phyloP scores from a whole-genome alignment of 768 basidiomycete species.

The Trametes cubensis region DNA sequence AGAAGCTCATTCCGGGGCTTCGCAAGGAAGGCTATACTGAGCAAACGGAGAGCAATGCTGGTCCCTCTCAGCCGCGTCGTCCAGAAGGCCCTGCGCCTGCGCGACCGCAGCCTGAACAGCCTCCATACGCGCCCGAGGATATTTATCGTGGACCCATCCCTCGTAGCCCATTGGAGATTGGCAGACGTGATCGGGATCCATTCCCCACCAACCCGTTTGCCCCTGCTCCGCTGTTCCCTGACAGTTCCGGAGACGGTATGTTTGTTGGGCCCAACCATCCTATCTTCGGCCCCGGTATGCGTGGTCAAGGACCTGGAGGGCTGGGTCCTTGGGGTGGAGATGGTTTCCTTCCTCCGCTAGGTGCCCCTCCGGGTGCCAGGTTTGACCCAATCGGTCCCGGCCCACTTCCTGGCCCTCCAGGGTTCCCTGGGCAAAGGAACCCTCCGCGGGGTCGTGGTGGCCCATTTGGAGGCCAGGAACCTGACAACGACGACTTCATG shows the following conservation, averaged over 20 bases:
- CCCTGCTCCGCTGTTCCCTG: conserved; percentile 66
- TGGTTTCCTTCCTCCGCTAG: conserved; percentile 82
- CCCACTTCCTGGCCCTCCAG: conserved; percentile 48
- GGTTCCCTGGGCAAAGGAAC: conserved; percentile 41
- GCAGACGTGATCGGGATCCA: conserved; percentile 80
- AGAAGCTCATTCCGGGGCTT: conserved; percentile 82
- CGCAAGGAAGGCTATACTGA: conserved; percentile 83
- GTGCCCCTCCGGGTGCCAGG: conserved; percentile 85
- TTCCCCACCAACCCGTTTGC: conserved; percentile 54
- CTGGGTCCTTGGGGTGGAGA: conserved; percentile 86
- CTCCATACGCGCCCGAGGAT: conserved; percentile 43
- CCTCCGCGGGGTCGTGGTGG: conserved; percentile 34
- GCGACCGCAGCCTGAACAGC: conserved; percentile 50
- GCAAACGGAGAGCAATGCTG: conserved; percentile 43
- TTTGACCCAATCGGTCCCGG: conserved; percentile 85
- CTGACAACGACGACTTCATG: conserved; percentile 88
- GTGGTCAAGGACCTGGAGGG: conserved; percentile 38
- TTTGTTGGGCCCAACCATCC: conserved; percentile 86
- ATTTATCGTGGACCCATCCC: conserved; percentile 43
- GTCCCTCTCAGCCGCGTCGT: conserved; percentile 38
- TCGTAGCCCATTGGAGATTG: conserved; percentile 74
- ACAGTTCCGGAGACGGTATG: conserved; percentile 77
- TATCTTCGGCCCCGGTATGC: conserved; percentile 60
- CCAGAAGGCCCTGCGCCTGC: conserved; percentile 44
- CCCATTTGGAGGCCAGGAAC: conserved; percentile 43